Evolutionary conservation across 2,329 filamentous ascomycete genomes (phyloP).

Genomic region (Calonectria crousiana): DNA sequence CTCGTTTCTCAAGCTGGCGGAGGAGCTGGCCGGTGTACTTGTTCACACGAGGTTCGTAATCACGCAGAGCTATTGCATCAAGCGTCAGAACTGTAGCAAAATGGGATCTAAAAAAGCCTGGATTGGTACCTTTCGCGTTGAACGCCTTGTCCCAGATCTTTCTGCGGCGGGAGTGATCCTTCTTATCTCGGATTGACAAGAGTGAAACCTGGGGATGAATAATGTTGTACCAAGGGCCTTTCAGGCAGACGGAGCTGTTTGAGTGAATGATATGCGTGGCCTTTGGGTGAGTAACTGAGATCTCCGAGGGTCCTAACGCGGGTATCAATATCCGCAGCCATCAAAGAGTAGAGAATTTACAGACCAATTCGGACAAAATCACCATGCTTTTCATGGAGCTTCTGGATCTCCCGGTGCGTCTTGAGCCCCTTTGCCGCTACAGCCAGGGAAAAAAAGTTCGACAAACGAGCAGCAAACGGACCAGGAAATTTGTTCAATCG

Average conservation of each 20-base stretch:
- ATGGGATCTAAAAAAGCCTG: neutral
- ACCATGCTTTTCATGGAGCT: constrained; percentile 30
- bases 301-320: constrained; percentile 11
- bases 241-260: constrained; percentile 5
- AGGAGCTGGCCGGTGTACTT: constrained; percentile 23
- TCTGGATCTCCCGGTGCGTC: constrained; percentile 22
- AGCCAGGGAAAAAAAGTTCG: constrained; percentile 11
- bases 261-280: constrained; percentile 30
- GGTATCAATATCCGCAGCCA: neutral
- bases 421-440: constrained; percentile 11
- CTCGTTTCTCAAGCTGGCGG: neutral
- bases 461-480: constrained; percentile 24
- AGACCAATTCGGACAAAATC: constrained; percentile 32
- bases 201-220: constrained; percentile 22
- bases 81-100: neutral
- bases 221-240: constrained; percentile 31
- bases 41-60: constrained; percentile 29
- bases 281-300: constrained; percentile 29
- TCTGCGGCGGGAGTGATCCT: constrained; percentile 25
- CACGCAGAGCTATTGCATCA: neutral
- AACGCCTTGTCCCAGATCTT: constrained; percentile 35
- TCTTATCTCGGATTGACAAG: constrained; percentile 5
- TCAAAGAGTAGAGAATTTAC: neutral
- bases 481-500: constrained; percentile 28
- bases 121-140: constrained; percentile 27